Base-by-base conservation (phyloP, 768 basidiomycete species). In the Podaxis sp. region DNA sequence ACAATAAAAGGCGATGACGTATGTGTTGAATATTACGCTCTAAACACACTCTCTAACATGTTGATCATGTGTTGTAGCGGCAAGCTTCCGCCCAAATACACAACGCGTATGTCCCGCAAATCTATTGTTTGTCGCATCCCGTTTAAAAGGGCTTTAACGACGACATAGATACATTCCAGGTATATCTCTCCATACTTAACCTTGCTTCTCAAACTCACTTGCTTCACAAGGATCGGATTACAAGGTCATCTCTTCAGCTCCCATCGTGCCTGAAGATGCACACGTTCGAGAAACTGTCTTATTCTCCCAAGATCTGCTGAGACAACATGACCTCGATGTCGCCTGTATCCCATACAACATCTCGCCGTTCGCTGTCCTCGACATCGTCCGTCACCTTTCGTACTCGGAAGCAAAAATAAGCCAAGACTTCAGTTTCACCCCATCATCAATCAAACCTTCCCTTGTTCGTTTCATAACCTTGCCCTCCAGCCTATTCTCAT, bases 311-410 rank as follows among this genome's bases (percentile, higher is more conserved):
- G 79, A 78, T 3, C 68, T 86, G 2, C 67, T 73, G n/a, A 70
- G 68, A 10, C 83, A 86, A 61, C 73, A 81, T 51, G 82, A 76
- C 52, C 68, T 72, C 18, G 76, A 86, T 6, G 73, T 87, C 23
- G 70, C 74, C 46, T 87, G 85, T 63, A 70, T 88, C 10, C 87
- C 86, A 0, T 89, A 78, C 71, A 79, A 73, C 23, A 69, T 81
- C 9, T 76, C 80, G 0, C 87, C 87, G 1, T 79, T 88, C 61
- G 71, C 79, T 3, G 64, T 81, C n/a, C 67, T 82, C 3, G 76
- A 81, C 23, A 67, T 68, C 28, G 66, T 72, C 35, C 71, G 69
- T 13, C 64, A 69, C 1, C 70, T 78, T n/a, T 70, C 77, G 13
- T 68, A 73, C 60, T 62, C 63, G 0, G 70, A 80, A 18, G 72